A percentile compares a stretch with the other conserved stretches of the same genome.
Evolutionary conservation across 2,329 filamentous ascomycete species (phyloP).

Genomic region (Colletotrichum sp.): DNA sequence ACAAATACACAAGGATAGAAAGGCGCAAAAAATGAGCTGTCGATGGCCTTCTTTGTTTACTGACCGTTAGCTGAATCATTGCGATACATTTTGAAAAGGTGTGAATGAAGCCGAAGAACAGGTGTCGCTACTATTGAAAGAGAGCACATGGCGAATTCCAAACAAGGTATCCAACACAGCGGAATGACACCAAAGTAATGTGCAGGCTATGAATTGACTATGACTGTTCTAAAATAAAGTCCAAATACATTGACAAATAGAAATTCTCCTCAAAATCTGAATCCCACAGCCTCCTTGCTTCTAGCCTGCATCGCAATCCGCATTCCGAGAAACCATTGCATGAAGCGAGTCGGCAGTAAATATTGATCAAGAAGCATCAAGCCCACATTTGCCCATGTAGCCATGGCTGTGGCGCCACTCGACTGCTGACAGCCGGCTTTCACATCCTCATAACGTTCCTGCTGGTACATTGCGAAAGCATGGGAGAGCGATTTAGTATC

Average conservation of each 20-base stretch:
- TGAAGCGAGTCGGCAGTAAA: slow-evolving; percentile 16
- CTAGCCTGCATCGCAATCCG: background rate
- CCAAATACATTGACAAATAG: background rate
- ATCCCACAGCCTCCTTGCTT: background rate
- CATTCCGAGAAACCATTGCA: background rate
- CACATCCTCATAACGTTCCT: background rate
- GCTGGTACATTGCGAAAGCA: slow-evolving; percentile 16
- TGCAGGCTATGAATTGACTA: background rate
- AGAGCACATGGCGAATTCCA: background rate
- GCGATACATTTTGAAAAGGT: rapidly evolving
- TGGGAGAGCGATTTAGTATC: background rate
- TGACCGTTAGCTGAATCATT: background rate
- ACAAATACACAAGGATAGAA: background rate
- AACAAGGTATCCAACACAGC: background rate
- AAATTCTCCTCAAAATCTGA: background rate
- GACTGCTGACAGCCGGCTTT: background rate
- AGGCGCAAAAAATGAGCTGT: background rate
- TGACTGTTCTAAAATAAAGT: rapidly evolving
- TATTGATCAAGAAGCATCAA: slow-evolving; percentile 25
- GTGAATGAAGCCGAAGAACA: background rate
- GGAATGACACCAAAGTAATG: background rate
- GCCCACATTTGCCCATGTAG: slow-evolving; percentile 2
- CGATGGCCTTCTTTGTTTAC: background rate
- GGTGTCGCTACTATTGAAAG: background rate
- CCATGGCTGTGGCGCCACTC: background rate